Base-by-base conservation (phyloP, 495 filamentous ascomycete species). In the Usnea hakonensis region DNA sequence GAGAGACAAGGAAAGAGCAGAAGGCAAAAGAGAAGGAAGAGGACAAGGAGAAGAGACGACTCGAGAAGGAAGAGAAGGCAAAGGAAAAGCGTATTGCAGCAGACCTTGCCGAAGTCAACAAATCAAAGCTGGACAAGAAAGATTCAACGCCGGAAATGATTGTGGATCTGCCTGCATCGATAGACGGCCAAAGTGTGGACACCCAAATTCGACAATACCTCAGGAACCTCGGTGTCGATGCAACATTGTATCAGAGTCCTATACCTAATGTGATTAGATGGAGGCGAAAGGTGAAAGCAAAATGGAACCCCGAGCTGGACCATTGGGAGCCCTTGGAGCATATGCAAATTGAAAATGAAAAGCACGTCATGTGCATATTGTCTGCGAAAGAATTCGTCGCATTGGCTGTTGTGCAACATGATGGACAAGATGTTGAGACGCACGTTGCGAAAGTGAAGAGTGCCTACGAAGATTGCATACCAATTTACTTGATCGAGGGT, bases 61-160 rank as follows among this genome's bases (percentile, higher is more conserved):
- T 74, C 52, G 53, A 72, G 61, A 80, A 76, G 65, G 82, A 82
- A 67, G 79, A 87, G 58, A 85, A 81, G 67, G 82, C 79, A 2
- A 75, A 73, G 50, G 83, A 89, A 67, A 92, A 87, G 69, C 81
- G 87, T 57, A 75, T 76, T 14, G 86, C 83, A 17, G 81, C 83
- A 16, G 89, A 91, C 44, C 75, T 92, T 13, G 81, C 83, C 14
- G 86, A 86, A 53, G 88, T 85, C 50, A 94, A 95, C 73, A 90
- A 85, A 68, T 75, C 87, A 5, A 86, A 84, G 56, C 87, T 83
- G 0, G 85, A 90, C 72, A 91, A 88, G 74, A 94, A 90, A 67
- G 79, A 86, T 19, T 86, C 89, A 0, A 81, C 82, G 0, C 82
- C 80, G 1, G 90, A 95, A 73, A 94, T 95, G 89, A 88, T 95